Percentiles rank a stretch among this genome's conserved stretches.
Evolutionary conservation across 2,329 filamentous ascomycete genomes (phyloP).

Genomic region (Cercospora janseana): DNA sequence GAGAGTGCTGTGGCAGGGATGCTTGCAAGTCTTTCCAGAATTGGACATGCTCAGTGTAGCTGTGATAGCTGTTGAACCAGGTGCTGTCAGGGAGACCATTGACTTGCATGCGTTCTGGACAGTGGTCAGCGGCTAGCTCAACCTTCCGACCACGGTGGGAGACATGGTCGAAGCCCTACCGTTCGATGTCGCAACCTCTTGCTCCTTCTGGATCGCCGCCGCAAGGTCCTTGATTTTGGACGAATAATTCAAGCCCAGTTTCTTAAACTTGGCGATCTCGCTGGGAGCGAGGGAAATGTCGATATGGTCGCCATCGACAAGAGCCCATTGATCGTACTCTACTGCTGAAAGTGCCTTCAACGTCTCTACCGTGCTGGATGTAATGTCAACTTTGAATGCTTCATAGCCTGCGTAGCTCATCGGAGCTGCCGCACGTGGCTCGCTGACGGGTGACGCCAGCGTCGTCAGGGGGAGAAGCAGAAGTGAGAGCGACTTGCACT

Average conservation of each 20-base stretch:
- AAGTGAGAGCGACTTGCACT: not conserved
- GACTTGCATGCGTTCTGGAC: conserved; percentile 36
- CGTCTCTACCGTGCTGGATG: not conserved
- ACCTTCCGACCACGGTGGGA: not conserved
- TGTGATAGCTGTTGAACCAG: conserved; percentile 57
- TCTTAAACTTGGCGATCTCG: conserved; percentile 30
- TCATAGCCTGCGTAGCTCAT: conserved; percentile 44
- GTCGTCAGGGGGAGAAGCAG: not conserved
- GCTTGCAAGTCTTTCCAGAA: conserved; percentile 51
- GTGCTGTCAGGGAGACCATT: conserved; percentile 35
- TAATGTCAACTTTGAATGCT: conserved; percentile 33
- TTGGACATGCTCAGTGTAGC: conserved; percentile 52
- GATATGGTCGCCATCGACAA: conserved; percentile 36
- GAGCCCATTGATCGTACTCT: conserved; percentile 31
- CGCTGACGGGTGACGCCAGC: not conserved
- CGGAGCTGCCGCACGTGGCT: not conserved
- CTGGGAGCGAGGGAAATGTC: conserved; percentile 12
- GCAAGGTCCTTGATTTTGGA: conserved; percentile 43
- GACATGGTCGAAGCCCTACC: not conserved
- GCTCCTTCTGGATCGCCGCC: conserved; percentile 37
- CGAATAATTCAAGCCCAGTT: conserved; percentile 43
- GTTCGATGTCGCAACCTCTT: not conserved
- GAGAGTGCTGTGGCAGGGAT: conserved; percentile 48
- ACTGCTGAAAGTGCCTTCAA: conserved; percentile 37
- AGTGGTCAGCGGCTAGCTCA: not conserved